These are phyloP conservation scores for Candida cerambycidarum DNA, from an alignment of 805 yeast species.

Conservation along the genomic window DNA sequence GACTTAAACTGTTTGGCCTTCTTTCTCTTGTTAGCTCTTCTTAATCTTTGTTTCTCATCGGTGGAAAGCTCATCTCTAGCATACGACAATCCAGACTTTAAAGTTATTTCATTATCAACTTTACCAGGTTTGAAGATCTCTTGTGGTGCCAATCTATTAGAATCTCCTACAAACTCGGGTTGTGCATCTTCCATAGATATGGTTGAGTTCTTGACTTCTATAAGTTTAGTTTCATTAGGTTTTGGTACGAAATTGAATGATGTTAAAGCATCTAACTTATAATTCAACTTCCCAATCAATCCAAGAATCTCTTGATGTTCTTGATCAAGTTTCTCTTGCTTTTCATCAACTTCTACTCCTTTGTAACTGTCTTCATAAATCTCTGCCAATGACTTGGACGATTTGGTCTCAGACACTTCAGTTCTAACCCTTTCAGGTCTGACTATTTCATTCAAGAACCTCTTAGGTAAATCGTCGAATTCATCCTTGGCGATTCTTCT, in stretches of 20 bases:
- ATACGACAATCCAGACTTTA: conserved; percentile 76
- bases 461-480: conserved; percentile 81
- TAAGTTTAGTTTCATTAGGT: conserved; percentile 69
- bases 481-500: conserved; percentile 71
- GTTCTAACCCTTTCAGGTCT: conserved; percentile 47
- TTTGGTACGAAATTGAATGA: conserved; percentile 96
- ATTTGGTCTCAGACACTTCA: conserved; percentile 80
- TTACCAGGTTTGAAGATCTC: conserved; percentile 70
- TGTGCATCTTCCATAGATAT: conserved; percentile 95
- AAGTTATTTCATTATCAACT: conserved; percentile 47
- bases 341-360: conserved; percentile 41
- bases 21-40: conserved; percentile 84
- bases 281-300: conserved; percentile 59
- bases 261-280: conserved; percentile 81
- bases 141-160: conserved; percentile 87
- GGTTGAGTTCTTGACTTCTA: conserved; percentile 83
- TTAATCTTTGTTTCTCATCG: conserved; percentile 82
- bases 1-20: conserved; percentile 54
- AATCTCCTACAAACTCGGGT: conserved; percentile 77
- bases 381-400: conserved; percentile 86
- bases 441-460: conserved; percentile 65
- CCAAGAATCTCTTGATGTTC: conserved; percentile 78
- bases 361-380: conserved; percentile 83
- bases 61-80: conserved; percentile 79
- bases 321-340: conserved; percentile 62